Percentiles rank a stretch among this genome's conserved stretches.
Evolutionary conservation across 2,329 filamentous ascomycete species (phyloP).

Genomic region (Arthrobotrys musiformis): DNA sequence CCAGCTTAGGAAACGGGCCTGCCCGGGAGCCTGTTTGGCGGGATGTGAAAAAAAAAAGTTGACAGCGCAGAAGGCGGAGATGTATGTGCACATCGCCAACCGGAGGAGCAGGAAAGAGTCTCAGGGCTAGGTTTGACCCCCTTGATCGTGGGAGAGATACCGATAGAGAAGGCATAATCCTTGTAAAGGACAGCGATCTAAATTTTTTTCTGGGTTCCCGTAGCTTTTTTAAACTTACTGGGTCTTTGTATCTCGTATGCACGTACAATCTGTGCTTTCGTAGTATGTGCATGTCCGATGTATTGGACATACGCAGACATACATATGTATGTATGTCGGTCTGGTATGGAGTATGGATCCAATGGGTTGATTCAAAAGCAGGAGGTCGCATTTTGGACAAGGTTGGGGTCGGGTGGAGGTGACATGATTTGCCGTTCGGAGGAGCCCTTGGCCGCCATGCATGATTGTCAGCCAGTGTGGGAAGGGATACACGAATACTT

Average conservation of each 20-base stretch:
- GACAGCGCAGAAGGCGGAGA: slow-evolving; percentile 32
- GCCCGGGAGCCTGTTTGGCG: slow-evolving; percentile 52
- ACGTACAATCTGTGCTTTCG: background rate
- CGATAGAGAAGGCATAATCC: slow-evolving; percentile 1
- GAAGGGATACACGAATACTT: background rate
- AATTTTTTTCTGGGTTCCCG: background rate
- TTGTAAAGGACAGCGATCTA: background rate
- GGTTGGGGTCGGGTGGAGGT: background rate
- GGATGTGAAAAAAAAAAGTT: slow-evolving; percentile 17
- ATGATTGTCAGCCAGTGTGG: background rate
- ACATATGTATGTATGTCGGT: too few relatives aligned
- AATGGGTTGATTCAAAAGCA: too few relatives aligned
- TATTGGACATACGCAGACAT: too few relatives aligned
- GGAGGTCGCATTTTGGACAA: background rate
- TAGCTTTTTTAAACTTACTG: too few relatives aligned
- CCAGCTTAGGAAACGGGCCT: slow-evolving; percentile 24
- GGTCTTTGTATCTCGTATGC: background rate
- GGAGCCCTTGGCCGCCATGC: slow-evolving; percentile 8
- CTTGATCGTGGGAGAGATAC: background rate
- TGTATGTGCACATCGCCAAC: slow-evolving; percentile 2
- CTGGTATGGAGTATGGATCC: background rate
- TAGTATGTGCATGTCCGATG: background rate
- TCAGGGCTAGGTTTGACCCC: background rate
- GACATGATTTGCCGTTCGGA: slow-evolving; percentile 15
- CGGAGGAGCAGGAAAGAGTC: background rate